These are phyloP conservation scores for sorghum (Sorghum bicolor) DNA, from an alignment of 176 grass and related monocot species.

Conservation along the genomic window Sorghum_bicolor_NCBIv3 NC_012872.2:58212501-58213000, in stretches of 20 bases:
- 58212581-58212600: conserved; percentile 33
- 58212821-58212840: conserved; percentile 36
- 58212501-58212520: conserved; percentile 51
- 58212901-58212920: conserved; percentile 43
- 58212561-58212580: conserved; percentile 37
- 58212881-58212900: conserved; percentile 40
- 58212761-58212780: conserved; percentile 21
- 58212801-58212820: conserved; percentile 28
- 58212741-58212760: conserved; percentile 44
- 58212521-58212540: conserved; percentile 47
- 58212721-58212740: conserved; percentile 34
- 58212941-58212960: conserved; percentile 28
- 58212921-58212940: conserved; percentile 42
- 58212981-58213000: conserved; percentile 23
- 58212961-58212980: conserved; percentile 33
- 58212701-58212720: conserved; percentile 45
- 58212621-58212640: conserved; percentile 34
- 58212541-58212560: conserved; percentile 44
- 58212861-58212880: conserved; percentile 19
- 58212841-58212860: conserved; percentile 29
- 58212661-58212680: conserved; percentile 43
- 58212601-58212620: conserved; percentile 39
- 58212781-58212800: conserved; percentile 26
- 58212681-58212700: conserved; percentile 40
- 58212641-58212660: conserved; percentile 29